Base-by-base conservation (phyloP, 495 filamentous ascomycete species). In the Chaetomium fimeti region DNA sequence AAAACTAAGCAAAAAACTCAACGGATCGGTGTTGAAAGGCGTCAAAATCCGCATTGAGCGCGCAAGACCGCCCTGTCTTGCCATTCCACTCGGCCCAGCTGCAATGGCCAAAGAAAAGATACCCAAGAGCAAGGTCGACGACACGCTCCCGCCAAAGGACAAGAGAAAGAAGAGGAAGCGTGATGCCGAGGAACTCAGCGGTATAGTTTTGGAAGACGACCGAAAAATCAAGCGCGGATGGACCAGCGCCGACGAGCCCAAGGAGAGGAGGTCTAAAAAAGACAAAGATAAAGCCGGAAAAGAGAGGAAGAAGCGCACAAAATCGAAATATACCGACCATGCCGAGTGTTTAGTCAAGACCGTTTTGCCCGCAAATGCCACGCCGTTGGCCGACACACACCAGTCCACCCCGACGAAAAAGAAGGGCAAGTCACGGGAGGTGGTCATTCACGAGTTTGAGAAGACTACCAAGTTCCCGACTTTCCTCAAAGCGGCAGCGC, bases 1-100 rank as follows among this genome's bases (percentile, higher is more conserved):
- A 4, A 95, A 92, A 71, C 78, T 98, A 32, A 90, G 88, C 75
- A 93, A 91, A 81, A 97, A 95, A 72, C 82, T 98, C n/a, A 89
- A 96, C 79, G 93, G 93, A 11, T 84, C 88, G 6, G 88, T 92
- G 16, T 77, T 98, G 27, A 95, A 88, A 63, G 94, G 94, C 38
- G 81, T 83, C 48, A 98, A 96, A 74, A 85, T 98, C 64, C 84
- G 86, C 52, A 84, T 98, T 40, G 90, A 96, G 67, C 82, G 86
- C 20, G 93, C 94, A 20, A 84, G 83, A 18, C 86, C 89, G 1
- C 75, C 76, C 32, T 36, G 67, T 28, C 76, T 79, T 53, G 72
- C 75, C 55, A 47, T 66, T 45, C 67, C 76, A 52, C 68, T 74
- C 36, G 66, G 68, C 72, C 68, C 73, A 58, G 68, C 69, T 22